phyloP scores from a whole-genome alignment of 345 rosid species.

The Hibiscus syriacus region DNA sequence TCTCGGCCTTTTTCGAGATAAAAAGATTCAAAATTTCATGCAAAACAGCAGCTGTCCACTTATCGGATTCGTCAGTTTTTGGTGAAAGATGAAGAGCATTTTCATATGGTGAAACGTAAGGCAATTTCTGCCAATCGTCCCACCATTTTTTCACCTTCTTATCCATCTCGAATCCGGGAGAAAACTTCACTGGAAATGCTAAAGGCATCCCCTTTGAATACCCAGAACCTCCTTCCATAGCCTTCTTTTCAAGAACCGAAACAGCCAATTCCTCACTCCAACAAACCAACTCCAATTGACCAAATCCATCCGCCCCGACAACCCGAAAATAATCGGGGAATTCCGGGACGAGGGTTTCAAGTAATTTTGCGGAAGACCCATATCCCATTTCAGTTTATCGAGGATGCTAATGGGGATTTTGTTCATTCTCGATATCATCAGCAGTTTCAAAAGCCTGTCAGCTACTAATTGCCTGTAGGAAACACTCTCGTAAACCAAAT shows the following conservation, averaged over 20 bases:
- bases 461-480: constrained; percentile 52
- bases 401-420: constrained; percentile 53
- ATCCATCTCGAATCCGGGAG: constrained; percentile 59
- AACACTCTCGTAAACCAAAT: constrained; percentile 68
- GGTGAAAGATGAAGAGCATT: constrained; percentile 49
- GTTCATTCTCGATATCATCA: constrained; percentile 58
- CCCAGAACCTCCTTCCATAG: constrained; percentile 20
- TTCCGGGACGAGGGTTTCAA: constrained; percentile 46
- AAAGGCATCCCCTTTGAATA: constrained; percentile 36
- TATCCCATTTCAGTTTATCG: constrained; percentile 64
- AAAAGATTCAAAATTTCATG: constrained; percentile 77
- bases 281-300: constrained; percentile 69
- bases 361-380: constrained; percentile 71
- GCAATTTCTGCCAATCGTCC: constrained; percentile 84
- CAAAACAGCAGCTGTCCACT: constrained; percentile 64
- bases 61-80: constrained; percentile 65
- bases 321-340: constrained; percentile 82
- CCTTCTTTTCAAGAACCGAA: constrained; percentile 58
- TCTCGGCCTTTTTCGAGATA: constrained; percentile 66
- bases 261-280: constrained; percentile 61
- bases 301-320: constrained; percentile 14
- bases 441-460: constrained; percentile 60
- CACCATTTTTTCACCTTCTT: constrained; percentile 69
- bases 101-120: constrained; percentile 76
- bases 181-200: constrained; percentile 52